These are phyloP conservation scores for Lepraria neglecta DNA, from an alignment of 495 filamentous ascomycete genomes.

Conservation along the genomic window DNA sequence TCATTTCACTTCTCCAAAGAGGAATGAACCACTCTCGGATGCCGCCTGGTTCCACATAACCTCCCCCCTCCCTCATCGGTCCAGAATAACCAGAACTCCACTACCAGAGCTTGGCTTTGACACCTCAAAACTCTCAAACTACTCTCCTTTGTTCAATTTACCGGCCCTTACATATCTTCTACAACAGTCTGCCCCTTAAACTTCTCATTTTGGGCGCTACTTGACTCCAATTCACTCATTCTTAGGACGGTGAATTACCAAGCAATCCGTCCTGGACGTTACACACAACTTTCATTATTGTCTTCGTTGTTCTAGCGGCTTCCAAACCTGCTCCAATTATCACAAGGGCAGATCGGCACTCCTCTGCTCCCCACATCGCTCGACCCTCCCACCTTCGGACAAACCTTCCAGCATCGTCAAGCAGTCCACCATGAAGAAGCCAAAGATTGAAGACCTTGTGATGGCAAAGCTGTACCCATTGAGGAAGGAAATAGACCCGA, in stretches of 20 bases:
- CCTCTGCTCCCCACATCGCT: neutral
- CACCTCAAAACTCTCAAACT: constrained; percentile 2
- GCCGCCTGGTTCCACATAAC: neutral
- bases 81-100: neutral
- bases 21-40: neutral
- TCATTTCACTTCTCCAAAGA: neutral
- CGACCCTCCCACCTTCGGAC: neutral
- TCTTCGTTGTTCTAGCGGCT: neutral
- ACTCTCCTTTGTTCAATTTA: neutral
- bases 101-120: neutral
- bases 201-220: too few species aligned
- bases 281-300: neutral
- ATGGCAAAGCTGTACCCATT: constrained; percentile 53
- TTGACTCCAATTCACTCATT: neutral
- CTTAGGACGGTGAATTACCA: neutral
- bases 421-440: constrained; percentile 51
- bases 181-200: neutral
- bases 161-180: neutral
- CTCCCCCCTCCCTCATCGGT: neutral
- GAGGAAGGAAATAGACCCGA: constrained; percentile 49
- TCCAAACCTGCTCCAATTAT: neutral
- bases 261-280: neutral
- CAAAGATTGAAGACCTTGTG: constrained; percentile 48
- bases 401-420: neutral
- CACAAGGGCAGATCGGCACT: neutral